These are phyloP conservation scores for Acaromyces ingoldii DNA, from an alignment of 1,284 basidiomycete genomes.

Conservation along the genomic window DNA sequence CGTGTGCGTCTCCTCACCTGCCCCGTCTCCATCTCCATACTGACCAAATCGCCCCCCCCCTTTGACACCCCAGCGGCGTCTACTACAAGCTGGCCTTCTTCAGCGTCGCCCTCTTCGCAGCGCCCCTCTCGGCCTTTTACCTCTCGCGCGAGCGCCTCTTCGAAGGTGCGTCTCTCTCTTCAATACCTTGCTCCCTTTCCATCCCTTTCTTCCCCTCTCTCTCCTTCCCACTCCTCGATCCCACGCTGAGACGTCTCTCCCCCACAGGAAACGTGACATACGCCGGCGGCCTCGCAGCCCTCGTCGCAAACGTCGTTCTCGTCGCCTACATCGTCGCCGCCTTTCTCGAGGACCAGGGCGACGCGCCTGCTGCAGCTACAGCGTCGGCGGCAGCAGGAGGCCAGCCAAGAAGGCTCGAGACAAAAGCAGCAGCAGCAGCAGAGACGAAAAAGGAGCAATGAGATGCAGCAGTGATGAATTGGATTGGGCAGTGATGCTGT, in stretches of 20 bases:
- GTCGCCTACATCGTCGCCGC: conserved; percentile 42
- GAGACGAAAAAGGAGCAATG: no score
- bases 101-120: conserved; percentile 38
- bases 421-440: no score
- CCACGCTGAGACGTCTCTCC: no score
- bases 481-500: no score
- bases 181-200: no score
- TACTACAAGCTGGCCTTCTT: conserved; percentile 48
- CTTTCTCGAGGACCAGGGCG: conserved; percentile 42
- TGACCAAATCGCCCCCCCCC: neutral
- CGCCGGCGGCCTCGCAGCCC: conserved; percentile 46
- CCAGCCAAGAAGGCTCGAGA: no score
- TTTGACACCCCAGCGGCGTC: conserved; percentile 20
- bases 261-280: conserved; percentile 46
- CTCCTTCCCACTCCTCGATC: neutral
- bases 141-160: conserved; percentile 37
- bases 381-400: no score
- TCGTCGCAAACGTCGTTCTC: conserved; percentile 47
- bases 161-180: conserved; percentile 22
- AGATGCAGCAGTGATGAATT: no score
- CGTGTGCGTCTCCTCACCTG: conserved; percentile 1
- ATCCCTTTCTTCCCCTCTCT: neutral
- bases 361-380: no score
- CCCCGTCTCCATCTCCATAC: neutral
- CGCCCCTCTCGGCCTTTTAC: conserved; percentile 42